Conservation (phyloP, 2,329 filamentous ascomycete genomes). For the Epichloe amarillans region DNA sequence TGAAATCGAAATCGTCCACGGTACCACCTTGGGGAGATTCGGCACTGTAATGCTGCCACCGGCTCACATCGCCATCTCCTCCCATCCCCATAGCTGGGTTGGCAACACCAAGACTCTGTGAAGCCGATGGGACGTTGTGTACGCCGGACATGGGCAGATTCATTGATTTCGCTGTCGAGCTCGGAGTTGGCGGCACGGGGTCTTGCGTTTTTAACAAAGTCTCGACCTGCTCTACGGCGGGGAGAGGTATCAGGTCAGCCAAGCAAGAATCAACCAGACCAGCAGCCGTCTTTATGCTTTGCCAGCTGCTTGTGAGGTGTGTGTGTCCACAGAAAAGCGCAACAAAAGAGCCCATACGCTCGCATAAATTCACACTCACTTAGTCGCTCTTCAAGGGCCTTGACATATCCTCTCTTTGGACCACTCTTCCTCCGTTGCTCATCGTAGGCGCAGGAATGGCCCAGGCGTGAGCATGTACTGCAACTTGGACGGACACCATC, state of each 20-base stretch:
- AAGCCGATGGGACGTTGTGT: constrained; percentile 16
- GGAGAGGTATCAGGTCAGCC: neutral
- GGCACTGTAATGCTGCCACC: constrained; percentile 41
- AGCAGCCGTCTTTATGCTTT: neutral
- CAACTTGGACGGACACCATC: constrained; percentile 76
- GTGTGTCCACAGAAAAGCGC: no score
- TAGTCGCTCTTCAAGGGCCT: constrained; percentile 81
- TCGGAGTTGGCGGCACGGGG: constrained; percentile 10
- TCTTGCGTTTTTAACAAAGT: constrained; percentile 72
- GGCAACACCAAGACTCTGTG: constrained; percentile 19
- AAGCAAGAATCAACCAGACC: neutral
- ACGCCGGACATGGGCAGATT: constrained; percentile 12
- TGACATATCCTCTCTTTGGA: constrained; percentile 88
- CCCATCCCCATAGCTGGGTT: constrained; percentile 35
- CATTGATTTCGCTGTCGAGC: constrained; percentile 19
- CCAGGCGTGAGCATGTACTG: constrained; percentile 74
- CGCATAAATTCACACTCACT: constrained; percentile 42
- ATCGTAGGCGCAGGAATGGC: constrained; percentile 81
- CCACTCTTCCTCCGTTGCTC: constrained; percentile 90
- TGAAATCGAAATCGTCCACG: constrained; percentile 47
- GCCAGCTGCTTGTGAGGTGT: no score
- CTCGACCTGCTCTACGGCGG: constrained; percentile 72
- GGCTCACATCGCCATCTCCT: constrained; percentile 35
- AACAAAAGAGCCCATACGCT: neutral
- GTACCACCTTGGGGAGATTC: constrained; percentile 36